phyloP scores from a whole-genome alignment of 202 grass and related monocot genomes.

The Hordeum pubiflorum region DNA sequence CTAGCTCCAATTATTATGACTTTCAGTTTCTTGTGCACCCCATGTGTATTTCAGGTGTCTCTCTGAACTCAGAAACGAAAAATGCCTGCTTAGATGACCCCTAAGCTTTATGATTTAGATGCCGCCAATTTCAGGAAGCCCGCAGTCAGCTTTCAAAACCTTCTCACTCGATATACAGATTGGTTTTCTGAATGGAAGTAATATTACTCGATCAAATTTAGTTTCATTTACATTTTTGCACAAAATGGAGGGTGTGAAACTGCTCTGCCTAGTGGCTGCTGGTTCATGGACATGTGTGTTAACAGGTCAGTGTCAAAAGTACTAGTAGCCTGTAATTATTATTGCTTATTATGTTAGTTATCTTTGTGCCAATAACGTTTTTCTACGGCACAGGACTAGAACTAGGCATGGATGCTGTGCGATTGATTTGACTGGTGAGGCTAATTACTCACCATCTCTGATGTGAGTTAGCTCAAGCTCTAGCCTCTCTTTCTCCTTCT shows the following conservation, averaged over 20 bases:
- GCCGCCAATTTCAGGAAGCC: too few relatives aligned
- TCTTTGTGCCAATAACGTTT: constrained; percentile 39
- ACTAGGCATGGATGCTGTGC: constrained; percentile 23
- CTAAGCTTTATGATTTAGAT: neutral
- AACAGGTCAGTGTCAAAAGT: constrained; percentile 34
- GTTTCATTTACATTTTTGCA: neutral
- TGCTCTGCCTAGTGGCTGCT: neutral
- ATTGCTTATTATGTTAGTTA: constrained; percentile 59
- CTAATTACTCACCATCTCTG: constrained; percentile 65
- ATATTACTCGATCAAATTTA: neutral
- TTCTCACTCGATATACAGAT: neutral
- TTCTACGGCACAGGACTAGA: constrained; percentile 25
- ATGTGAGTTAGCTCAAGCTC: constrained; percentile 30
- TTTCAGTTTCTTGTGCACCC: neutral
- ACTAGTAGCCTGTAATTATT: constrained; percentile 40
- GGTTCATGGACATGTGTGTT: constrained; percentile 43
- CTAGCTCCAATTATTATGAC: neutral
- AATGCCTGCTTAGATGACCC: neutral
- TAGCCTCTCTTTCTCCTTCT: constrained; percentile 7
- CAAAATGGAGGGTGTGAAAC: neutral
- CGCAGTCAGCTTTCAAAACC: neutral
- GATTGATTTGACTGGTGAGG: constrained; percentile 56
- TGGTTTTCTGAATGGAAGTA: neutral
- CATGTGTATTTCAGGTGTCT: neutral
- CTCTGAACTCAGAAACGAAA: neutral